phyloP scores from a whole-genome alignment of 352 stramenopile species.

The Salisapilia sapeloensis region DNA sequence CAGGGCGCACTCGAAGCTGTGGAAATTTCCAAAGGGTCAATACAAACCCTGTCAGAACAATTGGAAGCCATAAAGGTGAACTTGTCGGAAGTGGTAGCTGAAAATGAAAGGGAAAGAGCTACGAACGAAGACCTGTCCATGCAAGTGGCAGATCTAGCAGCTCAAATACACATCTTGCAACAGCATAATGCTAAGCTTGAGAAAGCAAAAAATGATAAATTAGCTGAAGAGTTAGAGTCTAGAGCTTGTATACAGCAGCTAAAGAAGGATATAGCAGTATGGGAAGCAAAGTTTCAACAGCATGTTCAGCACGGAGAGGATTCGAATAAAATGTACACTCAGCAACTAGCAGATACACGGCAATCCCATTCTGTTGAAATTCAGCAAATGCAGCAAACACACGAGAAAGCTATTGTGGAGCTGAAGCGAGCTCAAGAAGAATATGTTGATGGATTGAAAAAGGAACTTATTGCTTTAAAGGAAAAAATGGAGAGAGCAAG shows the following conservation, averaged over 20 bases:
- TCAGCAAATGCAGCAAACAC: constrained; percentile 20
- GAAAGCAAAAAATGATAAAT: constrained; percentile 17
- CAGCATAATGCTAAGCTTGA: constrained; percentile 20
- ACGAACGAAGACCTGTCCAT: constrained; percentile 13
- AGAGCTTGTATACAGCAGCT: constrained; percentile 15
- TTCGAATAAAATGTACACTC: constrained; percentile 23
- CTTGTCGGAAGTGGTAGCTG: constrained; percentile 14
- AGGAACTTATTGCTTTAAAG: constrained; percentile 1
- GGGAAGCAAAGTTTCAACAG: constrained; percentile 19
- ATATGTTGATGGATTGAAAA: constrained; percentile 29
- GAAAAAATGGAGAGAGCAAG: constrained; percentile 1
- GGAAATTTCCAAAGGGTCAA: constrained; percentile 13
- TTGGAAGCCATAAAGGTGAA: constrained; percentile 26
- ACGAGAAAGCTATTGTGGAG: constrained; percentile 18
- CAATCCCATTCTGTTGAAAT: constrained; percentile 16
- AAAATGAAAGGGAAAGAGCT: constrained; percentile 15
- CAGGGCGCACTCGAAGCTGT: constrained; percentile 15
- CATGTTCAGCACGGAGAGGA: constrained; percentile 12
- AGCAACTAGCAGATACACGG: constrained; percentile 25
- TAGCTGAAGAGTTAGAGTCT: constrained; percentile 13
- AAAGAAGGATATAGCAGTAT: constrained; percentile 9
- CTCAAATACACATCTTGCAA: constrained; percentile 23
- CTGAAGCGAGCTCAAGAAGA: constrained; percentile 18
- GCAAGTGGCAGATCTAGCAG: constrained; percentile 38
- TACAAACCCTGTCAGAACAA: constrained; percentile 22